Conservation (phyloP, 371 early-diverging fungal genomes). For the Apophysomyces elegans region DNA sequence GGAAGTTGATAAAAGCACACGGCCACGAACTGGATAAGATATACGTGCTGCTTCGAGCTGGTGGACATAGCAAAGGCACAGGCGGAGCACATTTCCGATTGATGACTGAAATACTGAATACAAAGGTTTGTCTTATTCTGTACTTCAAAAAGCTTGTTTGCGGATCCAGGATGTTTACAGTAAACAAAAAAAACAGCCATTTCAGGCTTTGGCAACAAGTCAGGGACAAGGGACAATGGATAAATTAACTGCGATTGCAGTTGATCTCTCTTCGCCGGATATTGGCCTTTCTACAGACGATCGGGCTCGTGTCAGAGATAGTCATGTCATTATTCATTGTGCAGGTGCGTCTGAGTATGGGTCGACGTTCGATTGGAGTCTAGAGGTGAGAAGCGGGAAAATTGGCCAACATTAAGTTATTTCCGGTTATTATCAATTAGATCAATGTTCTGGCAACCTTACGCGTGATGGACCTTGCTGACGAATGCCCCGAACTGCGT, state of each 20-base stretch:
- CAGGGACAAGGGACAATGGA: slow-evolving; percentile 22
- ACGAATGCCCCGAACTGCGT: slow-evolving; percentile 32
- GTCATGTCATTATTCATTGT: slow-evolving; percentile 53
- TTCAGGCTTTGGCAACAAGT: slow-evolving; percentile 14
- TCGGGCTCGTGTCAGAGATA: slow-evolving; percentile 37
- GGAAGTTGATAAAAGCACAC: slow-evolving; percentile 36
- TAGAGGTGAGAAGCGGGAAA: slow-evolving; percentile 37
- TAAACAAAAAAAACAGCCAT: slow-evolving; percentile 17
- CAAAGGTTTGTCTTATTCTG: slow-evolving; percentile 18
- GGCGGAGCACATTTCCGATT: slow-evolving; percentile 27
- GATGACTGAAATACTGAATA: slow-evolving; percentile 30
- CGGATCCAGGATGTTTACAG: neutral
- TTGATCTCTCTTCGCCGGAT: slow-evolving; percentile 48
- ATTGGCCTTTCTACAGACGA: slow-evolving; percentile 52
- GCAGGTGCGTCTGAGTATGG: slow-evolving; percentile 56
- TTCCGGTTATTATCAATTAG: slow-evolving; percentile 14
- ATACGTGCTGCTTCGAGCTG: slow-evolving; percentile 33
- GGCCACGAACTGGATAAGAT: slow-evolving; percentile 28
- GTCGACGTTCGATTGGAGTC: slow-evolving; percentile 44
- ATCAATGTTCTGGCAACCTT: slow-evolving; percentile 56
- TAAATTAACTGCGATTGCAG: slow-evolving; percentile 51
- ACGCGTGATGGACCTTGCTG: slow-evolving; percentile 53
- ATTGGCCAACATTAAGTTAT: neutral
- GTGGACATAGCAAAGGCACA: slow-evolving; percentile 30
- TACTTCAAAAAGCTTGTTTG: neutral